These are phyloP conservation scores for Tolypocladium cylindrosporum DNA, from an alignment of 2,329 filamentous ascomycete species.

Conservation along the genomic window DNA sequence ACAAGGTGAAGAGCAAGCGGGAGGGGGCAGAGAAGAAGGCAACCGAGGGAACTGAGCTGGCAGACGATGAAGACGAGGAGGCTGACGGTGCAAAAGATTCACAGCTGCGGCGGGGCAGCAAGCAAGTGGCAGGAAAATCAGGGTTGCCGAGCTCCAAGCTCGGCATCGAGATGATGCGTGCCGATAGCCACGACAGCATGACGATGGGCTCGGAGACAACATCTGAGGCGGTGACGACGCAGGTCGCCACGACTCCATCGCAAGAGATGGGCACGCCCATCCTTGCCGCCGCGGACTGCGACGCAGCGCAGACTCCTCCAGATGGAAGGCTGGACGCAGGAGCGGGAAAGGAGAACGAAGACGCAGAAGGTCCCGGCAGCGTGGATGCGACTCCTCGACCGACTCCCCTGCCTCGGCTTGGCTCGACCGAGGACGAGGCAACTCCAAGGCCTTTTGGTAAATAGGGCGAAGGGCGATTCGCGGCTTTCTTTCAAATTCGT, in stretches of 20 bases:
- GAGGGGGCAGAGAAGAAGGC: slow-evolving; percentile 65
- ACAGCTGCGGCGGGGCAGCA: slow-evolving; percentile 37
- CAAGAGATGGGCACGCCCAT: slow-evolving; percentile 26
- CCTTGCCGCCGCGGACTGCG: slow-evolving; percentile 9
- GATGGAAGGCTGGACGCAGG: slow-evolving; percentile 8
- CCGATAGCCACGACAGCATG: slow-evolving; percentile 84
- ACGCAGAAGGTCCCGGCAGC: slow-evolving; percentile 9
- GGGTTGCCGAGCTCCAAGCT: slow-evolving; percentile 74
- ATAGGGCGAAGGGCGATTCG: slow-evolving; percentile 3
- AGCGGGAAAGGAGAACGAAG: not conserved
- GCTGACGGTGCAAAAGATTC: slow-evolving; percentile 44
- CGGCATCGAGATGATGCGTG: slow-evolving; percentile 95
- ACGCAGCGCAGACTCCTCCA: slow-evolving; percentile 13
- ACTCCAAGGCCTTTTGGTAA: slow-evolving; percentile 27
- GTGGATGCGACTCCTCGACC: slow-evolving; percentile 36
- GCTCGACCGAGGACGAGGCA: slow-evolving; percentile 21
- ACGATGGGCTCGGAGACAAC: slow-evolving; percentile 39
- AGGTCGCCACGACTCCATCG: slow-evolving; percentile 38
- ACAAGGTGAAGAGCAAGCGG: slow-evolving; percentile 64
- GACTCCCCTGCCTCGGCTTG: slow-evolving; percentile 4
- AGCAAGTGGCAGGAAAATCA: slow-evolving; percentile 32
- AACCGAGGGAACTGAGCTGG: slow-evolving; percentile 70
- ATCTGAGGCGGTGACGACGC: slow-evolving; percentile 36
- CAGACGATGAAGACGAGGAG: slow-evolving; percentile 92
- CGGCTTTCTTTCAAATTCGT: not conserved